A percentile compares a stretch with the other conserved stretches of the same genome.
phyloP scores from a whole-genome alignment of 2,329 filamentous ascomycete species.

The Mycogone perniciosa region DNA sequence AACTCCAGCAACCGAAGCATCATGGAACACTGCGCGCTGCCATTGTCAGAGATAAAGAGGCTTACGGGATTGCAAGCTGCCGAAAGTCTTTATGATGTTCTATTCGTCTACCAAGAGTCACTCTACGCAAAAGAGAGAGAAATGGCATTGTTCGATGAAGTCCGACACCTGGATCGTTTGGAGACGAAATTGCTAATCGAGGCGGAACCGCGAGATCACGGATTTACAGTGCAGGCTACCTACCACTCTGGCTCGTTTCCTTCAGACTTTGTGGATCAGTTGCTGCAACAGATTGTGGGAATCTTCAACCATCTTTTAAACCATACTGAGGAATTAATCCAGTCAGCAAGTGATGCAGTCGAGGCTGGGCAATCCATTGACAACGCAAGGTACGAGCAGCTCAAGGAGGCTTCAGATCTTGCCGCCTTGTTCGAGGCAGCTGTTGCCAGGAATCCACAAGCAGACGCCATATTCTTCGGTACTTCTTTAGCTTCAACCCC shows the following conservation, averaged over 20 bases:
- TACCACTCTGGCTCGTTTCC: slow-evolving; percentile 46
- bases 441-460: slow-evolving; percentile 41
- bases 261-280: slow-evolving; percentile 43
- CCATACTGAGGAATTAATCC: slow-evolving; percentile 18
- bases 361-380: slow-evolving; percentile 39
- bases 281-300: slow-evolving; percentile 57
- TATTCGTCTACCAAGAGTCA: slow-evolving; percentile 83
- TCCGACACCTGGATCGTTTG: slow-evolving; percentile 60
- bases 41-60: slow-evolving; percentile 64
- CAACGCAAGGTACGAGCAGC: slow-evolving; percentile 34
- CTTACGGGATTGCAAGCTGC: slow-evolving; percentile 47
- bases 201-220: slow-evolving; percentile 53
- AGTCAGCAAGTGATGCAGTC: slow-evolving; percentile 19
- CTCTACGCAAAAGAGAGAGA: slow-evolving; percentile 33
- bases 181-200: slow-evolving; percentile 75
- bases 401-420: slow-evolving; percentile 37
- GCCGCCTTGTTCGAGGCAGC: slow-evolving; percentile 48
- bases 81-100: slow-evolving; percentile 62
- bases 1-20: slow-evolving; percentile 60
- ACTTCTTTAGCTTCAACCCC: slow-evolving; percentile 22
- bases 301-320: slow-evolving; percentile 33
- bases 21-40: slow-evolving; percentile 56
- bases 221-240: slow-evolving; percentile 40
- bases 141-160: slow-evolving; percentile 40
- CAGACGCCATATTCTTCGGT: slow-evolving; percentile 60